phyloP scores from a whole-genome alignment of 2,329 filamentous ascomycete genomes.

The Colletotrichum truncatum region DNA sequence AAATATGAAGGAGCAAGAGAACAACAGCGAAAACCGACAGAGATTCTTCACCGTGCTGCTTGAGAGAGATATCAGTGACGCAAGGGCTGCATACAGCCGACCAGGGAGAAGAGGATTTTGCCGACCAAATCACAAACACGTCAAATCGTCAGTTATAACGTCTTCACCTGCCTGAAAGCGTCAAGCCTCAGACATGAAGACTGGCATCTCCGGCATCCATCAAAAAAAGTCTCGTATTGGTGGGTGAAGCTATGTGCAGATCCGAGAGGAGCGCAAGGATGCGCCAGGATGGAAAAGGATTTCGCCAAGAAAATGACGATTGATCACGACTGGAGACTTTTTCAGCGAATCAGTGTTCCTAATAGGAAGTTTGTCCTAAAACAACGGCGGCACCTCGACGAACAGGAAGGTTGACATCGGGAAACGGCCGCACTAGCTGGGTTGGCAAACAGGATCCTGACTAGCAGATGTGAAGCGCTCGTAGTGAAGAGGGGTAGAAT shows the following conservation, averaged over 20 bases:
- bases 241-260: not conserved
- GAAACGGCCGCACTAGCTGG: not conserved
- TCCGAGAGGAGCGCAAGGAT: conserved; percentile 5
- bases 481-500: not conserved
- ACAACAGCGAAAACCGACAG: too few species aligned
- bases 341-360: not conserved
- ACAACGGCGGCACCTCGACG: not conserved
- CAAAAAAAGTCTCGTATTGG: not conserved
- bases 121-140: not conserved
- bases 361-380: not conserved
- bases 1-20: too few species aligned
- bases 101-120: not conserved
- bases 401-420: not conserved
- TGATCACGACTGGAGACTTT: not conserved
- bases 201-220: not conserved
- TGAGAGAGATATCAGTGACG: too few species aligned
- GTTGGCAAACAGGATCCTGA: not conserved
- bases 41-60: too few species aligned
- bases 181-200: not conserved
- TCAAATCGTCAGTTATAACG: not conserved
- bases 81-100: not conserved
- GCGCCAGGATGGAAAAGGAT: conserved; percentile 14
- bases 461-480: not conserved
- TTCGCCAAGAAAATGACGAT: conserved; percentile 9
- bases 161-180: conserved; percentile 10